Evolutionary conservation across 2,329 filamentous ascomycete species (phyloP).

Genomic region (Cladophialophora psammophila): DNA sequence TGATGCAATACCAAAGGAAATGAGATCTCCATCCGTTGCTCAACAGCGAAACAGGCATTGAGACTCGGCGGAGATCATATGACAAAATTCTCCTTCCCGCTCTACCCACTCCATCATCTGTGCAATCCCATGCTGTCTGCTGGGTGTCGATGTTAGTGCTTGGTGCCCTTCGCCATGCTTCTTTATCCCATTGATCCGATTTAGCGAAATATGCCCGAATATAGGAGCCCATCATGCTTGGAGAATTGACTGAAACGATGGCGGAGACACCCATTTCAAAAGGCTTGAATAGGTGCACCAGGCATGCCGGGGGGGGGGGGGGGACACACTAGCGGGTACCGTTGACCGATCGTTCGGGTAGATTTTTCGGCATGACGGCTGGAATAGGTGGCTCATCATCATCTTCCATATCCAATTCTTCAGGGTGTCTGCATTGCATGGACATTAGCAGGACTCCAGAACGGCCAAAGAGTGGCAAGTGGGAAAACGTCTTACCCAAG

Average conservation of each 20-base stretch:
- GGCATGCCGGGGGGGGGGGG: slow-evolving; percentile 3
- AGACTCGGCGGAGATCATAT: slow-evolving; percentile 22
- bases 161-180: neutral
- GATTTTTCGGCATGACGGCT: slow-evolving; percentile 45
- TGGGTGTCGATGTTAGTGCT: neutral
- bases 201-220: neutral
- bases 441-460: neutral
- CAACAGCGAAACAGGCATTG: neutral
- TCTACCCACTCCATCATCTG: neutral
- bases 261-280: neutral
- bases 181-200: slow-evolving; percentile 1
- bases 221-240: neutral
- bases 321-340: slow-evolving; percentile 36
- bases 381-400: slow-evolving; percentile 64
- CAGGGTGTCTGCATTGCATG: slow-evolving; percentile 62
- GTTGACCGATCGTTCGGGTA: slow-evolving; percentile 49
- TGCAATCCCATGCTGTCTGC: neutral
- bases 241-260: neutral
- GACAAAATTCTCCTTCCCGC: slow-evolving; percentile 11
- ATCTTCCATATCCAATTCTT: slow-evolving; percentile 67
- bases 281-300: neutral
- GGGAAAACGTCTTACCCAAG: slow-evolving; percentile 67
- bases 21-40: slow-evolving; percentile 28
- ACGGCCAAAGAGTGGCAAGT: slow-evolving; percentile 4
- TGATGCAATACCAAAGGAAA: slow-evolving; percentile 30